Conservation (phyloP, 1,139 yeast species). For the Magnusiomyces tetraspermus region DNA sequence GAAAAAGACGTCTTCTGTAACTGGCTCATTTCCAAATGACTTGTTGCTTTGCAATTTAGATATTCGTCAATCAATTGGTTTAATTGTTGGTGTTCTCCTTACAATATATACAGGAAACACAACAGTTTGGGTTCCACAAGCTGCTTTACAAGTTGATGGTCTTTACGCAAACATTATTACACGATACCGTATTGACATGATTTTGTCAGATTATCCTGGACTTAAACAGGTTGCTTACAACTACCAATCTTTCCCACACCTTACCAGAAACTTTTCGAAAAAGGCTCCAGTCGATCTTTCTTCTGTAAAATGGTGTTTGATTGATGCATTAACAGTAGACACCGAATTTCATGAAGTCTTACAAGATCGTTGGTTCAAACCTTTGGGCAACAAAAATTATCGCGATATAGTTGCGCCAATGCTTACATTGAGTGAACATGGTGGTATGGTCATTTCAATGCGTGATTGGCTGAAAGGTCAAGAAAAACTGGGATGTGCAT, state of each 20-base stretch:
- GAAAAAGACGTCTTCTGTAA: background rate
- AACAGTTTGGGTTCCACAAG: conserved; percentile 70
- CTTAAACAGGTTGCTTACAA: conserved; percentile 86
- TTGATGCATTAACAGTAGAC: conserved; percentile 86
- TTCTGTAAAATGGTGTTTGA: conserved; percentile 78
- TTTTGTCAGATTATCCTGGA: conserved; percentile 83
- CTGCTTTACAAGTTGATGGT: conserved; percentile 73
- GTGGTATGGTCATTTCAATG: conserved; percentile 89
- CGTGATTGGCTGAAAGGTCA: conserved; percentile 71
- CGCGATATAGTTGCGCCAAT: conserved; percentile 80
- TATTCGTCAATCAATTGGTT: conserved; percentile 78
- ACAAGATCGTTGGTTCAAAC: conserved; percentile 85
- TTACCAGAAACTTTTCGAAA: conserved; percentile 70
- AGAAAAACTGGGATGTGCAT: conserved; percentile 44
- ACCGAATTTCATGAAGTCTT: conserved; percentile 87
- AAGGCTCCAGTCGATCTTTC: conserved; percentile 72
- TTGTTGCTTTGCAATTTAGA: conserved; percentile 63
- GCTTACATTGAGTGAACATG: conserved; percentile 83
- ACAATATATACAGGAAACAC: conserved; percentile 80
- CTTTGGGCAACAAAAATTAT: conserved; percentile 75
- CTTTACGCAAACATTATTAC: conserved; percentile 76
- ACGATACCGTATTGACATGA: conserved; percentile 56
- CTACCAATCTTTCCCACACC: conserved; percentile 82
- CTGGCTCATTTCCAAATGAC: conserved; percentile 16
- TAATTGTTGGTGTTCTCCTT: conserved; percentile 70